phyloP scores from a whole-genome alignment of 768 basidiomycete species.

The Chalciporus sphaerocephalus region DNA sequence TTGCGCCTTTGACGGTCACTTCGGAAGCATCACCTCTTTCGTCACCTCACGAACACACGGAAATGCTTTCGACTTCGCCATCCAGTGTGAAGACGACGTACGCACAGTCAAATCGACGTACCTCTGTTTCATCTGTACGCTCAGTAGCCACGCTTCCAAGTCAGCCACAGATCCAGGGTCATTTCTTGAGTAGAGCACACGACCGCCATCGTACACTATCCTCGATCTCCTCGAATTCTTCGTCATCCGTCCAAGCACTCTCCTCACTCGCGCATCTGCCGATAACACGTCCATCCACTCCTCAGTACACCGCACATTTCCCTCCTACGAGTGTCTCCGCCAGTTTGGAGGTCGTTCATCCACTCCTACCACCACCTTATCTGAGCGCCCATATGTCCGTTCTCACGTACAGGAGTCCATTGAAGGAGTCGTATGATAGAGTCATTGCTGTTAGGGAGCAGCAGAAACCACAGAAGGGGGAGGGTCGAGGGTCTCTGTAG shows the following conservation, averaged over 20 bases:
- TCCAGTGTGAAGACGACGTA: conserved; percentile 37
- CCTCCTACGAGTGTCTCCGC: conserved; percentile 54
- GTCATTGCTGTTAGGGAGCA: conserved; percentile 53
- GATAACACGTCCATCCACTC: conserved; percentile 31
- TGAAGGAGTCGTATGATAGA: conserved; percentile 67
- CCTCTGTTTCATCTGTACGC: conserved; percentile 55
- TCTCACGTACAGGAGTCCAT: conserved; percentile 57
- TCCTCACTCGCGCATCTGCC: conserved; percentile 56
- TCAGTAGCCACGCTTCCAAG: conserved; percentile 57
- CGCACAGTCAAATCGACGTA: conserved; percentile 39
- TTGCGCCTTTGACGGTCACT: conserved; percentile 60
- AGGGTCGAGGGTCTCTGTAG: conserved; percentile 4
- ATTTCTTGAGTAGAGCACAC: conserved; percentile 31
- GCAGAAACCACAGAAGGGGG: conserved; percentile 27
- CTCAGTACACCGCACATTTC: conserved; percentile 56
- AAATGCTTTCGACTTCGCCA: conserved; percentile 30
- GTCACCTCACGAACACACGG: conserved; percentile 31
- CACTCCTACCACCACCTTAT: conserved; percentile 69
- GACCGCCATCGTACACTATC: conserved; percentile 56
- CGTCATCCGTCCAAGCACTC: conserved; percentile 47
- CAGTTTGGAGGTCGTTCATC: conserved; percentile 59
- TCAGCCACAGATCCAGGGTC: conserved; percentile 31
- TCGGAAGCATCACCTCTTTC: conserved; percentile 46
- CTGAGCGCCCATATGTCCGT: conserved; percentile 67
- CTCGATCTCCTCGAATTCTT: conserved; percentile 47